Base-by-base conservation (phyloP, 805 yeast species). In the Helenozyma rhizophorensis region DNA sequence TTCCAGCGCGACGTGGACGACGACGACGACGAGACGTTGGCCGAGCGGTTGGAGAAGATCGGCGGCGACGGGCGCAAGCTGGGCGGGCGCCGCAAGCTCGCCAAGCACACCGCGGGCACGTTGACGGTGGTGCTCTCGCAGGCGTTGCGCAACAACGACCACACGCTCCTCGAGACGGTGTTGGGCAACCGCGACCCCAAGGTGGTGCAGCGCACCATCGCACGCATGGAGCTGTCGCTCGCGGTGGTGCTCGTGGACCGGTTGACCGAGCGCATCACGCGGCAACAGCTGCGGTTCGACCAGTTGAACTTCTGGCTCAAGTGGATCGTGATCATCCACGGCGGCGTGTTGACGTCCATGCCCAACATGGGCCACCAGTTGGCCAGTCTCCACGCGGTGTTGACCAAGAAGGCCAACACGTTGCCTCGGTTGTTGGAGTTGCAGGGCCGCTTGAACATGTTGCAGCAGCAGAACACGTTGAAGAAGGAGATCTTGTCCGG, bases 61-160 rank as follows among this genome's bases (percentile, higher is more conserved):
- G 58, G 50, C 14, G 28, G 55, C 42, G 25, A 42, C 55, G 21
- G 25, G 21, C 33, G 34, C 44, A 28, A 46, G 47, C 31, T 58
- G 60, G 39, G 59, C 11, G 37, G 60, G 27, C 64, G 64, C 37
- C 72, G 74, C 40, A 70, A 69, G 35, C 48, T 50, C 22, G 50
- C 47, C 9, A 72, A 78, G 7, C 95, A 93, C 32, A 54, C 67
- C 10, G 54, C 58, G 0, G 48, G 47, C 14, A 78, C 96, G 2
- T 74, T 89, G 39, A 77, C 96, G 2, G 79, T 83, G 1, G 76
- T 93, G n/a, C 68, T 93, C 27, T 69, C 89, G 10, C 98, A 93
- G 62, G 90, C 98, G 0, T 69, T 93, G 41, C 80, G 77, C 48
- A 80, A 94, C 14, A 85, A 84, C 50, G 99, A 93, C 55, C 88